Percentiles rank a stretch among this genome's conserved stretches.
Evolutionary conservation across 1,284 basidiomycete species (phyloP).

Genomic region (Ustilago curta): DNA sequence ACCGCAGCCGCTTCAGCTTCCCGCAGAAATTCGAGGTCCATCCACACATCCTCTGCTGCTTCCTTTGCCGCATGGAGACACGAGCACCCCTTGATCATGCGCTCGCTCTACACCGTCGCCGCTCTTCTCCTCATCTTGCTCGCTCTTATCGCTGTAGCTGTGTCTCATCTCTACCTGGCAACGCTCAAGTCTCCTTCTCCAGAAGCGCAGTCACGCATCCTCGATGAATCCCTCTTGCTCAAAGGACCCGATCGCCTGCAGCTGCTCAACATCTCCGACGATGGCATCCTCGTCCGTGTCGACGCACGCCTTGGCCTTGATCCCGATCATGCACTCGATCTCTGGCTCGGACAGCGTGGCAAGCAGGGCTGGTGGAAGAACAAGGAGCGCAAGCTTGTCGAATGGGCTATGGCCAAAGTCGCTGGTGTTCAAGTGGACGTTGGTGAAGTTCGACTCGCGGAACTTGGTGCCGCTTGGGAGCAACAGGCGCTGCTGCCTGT

Average conservation of each 20-base stretch:
- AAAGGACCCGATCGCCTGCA: conserved; percentile 59
- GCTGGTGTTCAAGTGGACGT: conserved; percentile 60
- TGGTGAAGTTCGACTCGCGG: conserved; percentile 51
- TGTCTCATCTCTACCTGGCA: conserved; percentile 47
- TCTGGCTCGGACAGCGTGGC: conserved; percentile 56
- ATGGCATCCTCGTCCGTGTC: conserved; percentile 57
- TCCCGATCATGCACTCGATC: conserved; percentile 57
- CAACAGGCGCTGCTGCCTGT: conserved; percentile 19
- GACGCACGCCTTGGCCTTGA: conserved; percentile 63
- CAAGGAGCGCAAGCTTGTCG: conserved; percentile 57
- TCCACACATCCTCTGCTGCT: conserved; percentile 31
- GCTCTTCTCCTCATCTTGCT: conserved; percentile 46
- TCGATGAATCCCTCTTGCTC: conserved; percentile 55
- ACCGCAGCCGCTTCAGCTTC: conserved; percentile 20
- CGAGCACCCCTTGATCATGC: conserved; percentile 38
- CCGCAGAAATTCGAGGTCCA: conserved; percentile 38
- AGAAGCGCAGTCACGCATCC: conserved; percentile 53
- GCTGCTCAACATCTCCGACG: conserved; percentile 58
- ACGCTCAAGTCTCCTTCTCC: conserved; percentile 52
- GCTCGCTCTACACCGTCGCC: conserved; percentile 36
- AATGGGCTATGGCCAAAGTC: conserved; percentile 62
- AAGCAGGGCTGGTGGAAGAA: conserved; percentile 55
- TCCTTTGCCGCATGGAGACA: conserved; percentile 48
- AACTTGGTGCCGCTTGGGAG: conserved; percentile 44
- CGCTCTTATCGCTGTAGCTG: conserved; percentile 42